phyloP scores from a whole-genome alignment of 192 early-diverging fungal species.

The Coemansia sp. region DNA sequence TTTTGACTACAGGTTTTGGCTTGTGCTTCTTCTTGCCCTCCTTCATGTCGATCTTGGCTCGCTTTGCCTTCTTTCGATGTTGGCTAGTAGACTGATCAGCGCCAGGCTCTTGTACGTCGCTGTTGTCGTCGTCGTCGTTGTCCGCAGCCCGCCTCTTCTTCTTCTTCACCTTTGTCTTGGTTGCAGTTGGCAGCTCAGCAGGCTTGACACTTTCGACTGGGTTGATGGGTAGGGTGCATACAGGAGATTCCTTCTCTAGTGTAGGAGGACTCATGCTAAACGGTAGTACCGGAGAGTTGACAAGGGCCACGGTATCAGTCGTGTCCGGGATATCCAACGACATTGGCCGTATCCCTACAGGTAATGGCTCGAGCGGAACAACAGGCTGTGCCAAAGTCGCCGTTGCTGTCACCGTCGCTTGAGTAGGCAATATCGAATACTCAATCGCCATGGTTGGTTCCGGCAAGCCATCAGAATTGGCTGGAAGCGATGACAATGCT shows the following conservation, averaged over 20 bases:
- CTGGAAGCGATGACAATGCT: background rate
- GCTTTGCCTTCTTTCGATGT: background rate
- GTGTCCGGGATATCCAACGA: no score
- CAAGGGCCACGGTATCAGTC: no score
- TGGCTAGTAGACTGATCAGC: no score
- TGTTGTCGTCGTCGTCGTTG: background rate
- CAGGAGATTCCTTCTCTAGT: background rate
- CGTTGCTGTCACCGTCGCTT: background rate
- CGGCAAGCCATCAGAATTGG: background rate
- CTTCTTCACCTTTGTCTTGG: background rate
- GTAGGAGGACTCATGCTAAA: background rate
- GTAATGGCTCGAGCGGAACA: background rate
- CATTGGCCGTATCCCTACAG: background rate
- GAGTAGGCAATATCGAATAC: background rate
- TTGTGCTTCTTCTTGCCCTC: slow-evolving; percentile 1
- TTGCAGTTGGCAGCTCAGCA: background rate
- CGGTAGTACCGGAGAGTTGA: background rate
- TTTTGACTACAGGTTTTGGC: background rate
- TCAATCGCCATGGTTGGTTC: background rate
- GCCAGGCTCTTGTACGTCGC: background rate
- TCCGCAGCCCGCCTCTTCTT: no score
- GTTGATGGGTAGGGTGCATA: background rate
- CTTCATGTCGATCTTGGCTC: no score
- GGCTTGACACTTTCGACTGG: no score
- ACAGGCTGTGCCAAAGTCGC: background rate